Percentiles rank a stretch among this genome's conserved stretches.
Evolutionary conservation across 495 filamentous ascomycete species (phyloP).

Genomic region (Symbiotaphrina buchneri): DNA sequence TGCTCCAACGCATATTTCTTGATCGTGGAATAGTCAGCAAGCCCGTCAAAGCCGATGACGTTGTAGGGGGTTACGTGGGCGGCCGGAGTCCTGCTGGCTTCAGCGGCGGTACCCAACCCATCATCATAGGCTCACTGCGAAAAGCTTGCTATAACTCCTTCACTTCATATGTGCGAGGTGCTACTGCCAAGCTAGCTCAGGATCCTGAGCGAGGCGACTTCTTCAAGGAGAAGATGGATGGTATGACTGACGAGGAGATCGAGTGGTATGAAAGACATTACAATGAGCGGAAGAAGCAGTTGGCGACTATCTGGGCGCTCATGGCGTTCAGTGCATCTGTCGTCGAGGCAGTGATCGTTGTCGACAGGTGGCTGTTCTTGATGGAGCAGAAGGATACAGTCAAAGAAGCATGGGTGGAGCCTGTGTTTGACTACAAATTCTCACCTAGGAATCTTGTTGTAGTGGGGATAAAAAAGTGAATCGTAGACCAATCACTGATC

Average conservation of each 20-base stretch:
- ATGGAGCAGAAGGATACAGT: conserved; percentile 35
- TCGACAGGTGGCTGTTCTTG: conserved; percentile 80
- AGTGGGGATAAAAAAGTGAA: conserved; percentile 51
- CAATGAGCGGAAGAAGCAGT: conserved; percentile 45
- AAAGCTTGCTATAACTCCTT: conserved; percentile 67
- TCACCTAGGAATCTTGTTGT: conserved; percentile 81
- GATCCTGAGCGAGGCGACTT: conserved; percentile 30
- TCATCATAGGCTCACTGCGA: conserved; percentile 68
- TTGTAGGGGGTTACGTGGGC: conserved; percentile 11
- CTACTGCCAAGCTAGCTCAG: conserved; percentile 45
- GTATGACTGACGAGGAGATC: conserved; percentile 53
- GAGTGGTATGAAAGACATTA: conserved; percentile 40
- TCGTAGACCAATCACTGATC: too few species aligned
- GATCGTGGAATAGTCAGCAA: conserved; percentile 51
- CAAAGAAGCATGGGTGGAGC: conserved; percentile 57
- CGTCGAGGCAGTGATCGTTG: conserved; percentile 73
- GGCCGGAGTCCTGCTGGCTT: background rate
- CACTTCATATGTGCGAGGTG: conserved; percentile 54
- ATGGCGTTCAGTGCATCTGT: conserved; percentile 89
- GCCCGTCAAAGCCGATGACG: conserved; percentile 17
- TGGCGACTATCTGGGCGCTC: conserved; percentile 72
- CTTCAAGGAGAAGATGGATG: conserved; percentile 33
- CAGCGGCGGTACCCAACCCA: conserved; percentile 27
- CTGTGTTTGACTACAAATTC: conserved; percentile 72
- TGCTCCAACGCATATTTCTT: conserved; percentile 75